Conservation (phyloP, 345 rosid genomes). For the Lepidium didymum region DNA sequence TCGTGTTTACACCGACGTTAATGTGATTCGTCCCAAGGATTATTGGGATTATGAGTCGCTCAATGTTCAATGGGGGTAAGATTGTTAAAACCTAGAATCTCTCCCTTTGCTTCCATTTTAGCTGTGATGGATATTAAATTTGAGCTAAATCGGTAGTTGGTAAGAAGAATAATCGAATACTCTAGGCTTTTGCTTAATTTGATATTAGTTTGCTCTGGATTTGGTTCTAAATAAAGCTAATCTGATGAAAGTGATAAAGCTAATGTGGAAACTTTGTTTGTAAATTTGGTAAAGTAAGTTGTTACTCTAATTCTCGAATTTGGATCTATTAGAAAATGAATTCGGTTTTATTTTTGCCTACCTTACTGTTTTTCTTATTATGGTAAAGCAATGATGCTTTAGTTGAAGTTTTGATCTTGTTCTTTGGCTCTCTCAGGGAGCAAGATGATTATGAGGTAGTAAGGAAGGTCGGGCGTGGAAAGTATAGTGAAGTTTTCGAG, state of each 20-base stretch:
- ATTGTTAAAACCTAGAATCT: neutral
- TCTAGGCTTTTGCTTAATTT: neutral
- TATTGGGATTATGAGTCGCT: conserved; percentile 92
- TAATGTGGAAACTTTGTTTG: neutral
- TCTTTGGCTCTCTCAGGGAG: conserved; percentile 35
- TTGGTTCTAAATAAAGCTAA: neutral
- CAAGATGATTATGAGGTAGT: conserved; percentile 92
- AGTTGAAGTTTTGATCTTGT: neutral
- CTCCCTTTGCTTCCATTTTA: neutral
- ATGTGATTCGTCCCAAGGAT: conserved; percentile 82
- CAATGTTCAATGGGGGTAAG: conserved; percentile 80
- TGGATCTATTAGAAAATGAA: neutral
- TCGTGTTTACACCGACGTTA: conserved; percentile 75
- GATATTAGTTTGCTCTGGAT: neutral
- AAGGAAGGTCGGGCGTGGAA: conserved; percentile 79
- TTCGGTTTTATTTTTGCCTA: neutral
- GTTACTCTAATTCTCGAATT: neutral
- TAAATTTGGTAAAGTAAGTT: neutral
- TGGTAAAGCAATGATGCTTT: neutral
- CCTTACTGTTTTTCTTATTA: neutral
- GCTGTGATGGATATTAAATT: neutral
- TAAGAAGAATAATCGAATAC: neutral
- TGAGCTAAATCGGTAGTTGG: neutral
- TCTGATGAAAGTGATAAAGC: neutral
- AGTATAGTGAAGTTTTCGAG: conserved; percentile 81